Evolutionary conservation across 805 yeast species (phyloP).

Genomic region (Hanseniaspora nectarophila): DNA sequence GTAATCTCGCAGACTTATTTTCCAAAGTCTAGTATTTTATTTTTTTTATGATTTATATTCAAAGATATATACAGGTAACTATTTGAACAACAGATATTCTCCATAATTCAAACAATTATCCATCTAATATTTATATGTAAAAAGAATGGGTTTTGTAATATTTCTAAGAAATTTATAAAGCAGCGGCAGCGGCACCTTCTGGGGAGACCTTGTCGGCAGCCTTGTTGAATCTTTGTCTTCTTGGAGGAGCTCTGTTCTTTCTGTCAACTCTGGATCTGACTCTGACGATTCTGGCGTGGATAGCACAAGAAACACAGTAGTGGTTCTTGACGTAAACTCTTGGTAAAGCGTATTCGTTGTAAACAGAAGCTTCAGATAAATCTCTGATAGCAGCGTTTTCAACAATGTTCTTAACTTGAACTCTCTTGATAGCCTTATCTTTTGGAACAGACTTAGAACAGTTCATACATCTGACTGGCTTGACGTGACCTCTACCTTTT

Average conservation of each 20-base stretch:
- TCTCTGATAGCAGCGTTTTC: conserved; percentile 99
- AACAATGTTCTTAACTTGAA: conserved; percentile 99
- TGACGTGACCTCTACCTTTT: conserved; percentile 99
- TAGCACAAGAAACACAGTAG: conserved; percentile 99
- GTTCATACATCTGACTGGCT: conserved; percentile 99
- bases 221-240: conserved; percentile 94
- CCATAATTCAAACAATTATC: too few species aligned
- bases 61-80: neutral
- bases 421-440: conserved; percentile 99
- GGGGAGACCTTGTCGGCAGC: conserved; percentile 87
- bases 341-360: conserved; percentile 98
- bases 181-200: conserved; percentile 94
- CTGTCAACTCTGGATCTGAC: conserved; percentile 99
- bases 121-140: too few species aligned
- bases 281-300: conserved; percentile 99
- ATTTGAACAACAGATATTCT: too few species aligned
- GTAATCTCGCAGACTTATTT: neutral
- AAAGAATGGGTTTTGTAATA: neutral
- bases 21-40: neutral
- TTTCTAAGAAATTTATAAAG: conserved; percentile 34
- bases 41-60: too few species aligned
- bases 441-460: conserved; percentile 99
- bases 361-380: conserved; percentile 97
- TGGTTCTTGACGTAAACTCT: conserved; percentile 99
- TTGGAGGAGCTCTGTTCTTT: conserved; percentile 98